A percentile compares a stretch with the other conserved stretches of the same genome.
phyloP scores from a whole-genome alignment of 768 basidiomycete genomes.

The Lyophyllum decastes region DNA sequence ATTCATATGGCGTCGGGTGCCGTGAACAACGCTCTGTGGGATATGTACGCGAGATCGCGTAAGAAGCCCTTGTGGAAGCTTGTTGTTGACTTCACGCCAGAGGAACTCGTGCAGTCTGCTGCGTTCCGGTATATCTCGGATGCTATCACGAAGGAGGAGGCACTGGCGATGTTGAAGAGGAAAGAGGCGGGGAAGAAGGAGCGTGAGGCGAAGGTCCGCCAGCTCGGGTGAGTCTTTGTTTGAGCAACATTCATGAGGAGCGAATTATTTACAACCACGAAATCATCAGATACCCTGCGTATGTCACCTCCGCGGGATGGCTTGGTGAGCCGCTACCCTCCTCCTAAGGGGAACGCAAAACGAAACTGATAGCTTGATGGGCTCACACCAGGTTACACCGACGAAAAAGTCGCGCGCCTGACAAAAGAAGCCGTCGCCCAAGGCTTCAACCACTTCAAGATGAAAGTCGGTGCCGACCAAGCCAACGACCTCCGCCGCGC shows the following conservation, averaged over 20 bases:
- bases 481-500: constrained; percentile 86
- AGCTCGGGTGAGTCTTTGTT: constrained; percentile 57
- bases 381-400: constrained; percentile 75
- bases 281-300: constrained; percentile 78
- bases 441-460: constrained; percentile 99
- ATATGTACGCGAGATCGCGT: constrained; percentile 80
- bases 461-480: constrained; percentile 91
- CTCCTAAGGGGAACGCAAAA: no score
- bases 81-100: constrained; percentile 87
- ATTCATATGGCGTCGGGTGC: constrained; percentile 89
- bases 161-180: constrained; percentile 76
- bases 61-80: constrained; percentile 94
- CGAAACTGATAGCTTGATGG: no score
- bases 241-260: neutral
- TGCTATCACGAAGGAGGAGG: constrained; percentile 89
- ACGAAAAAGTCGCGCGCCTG: constrained; percentile 87
- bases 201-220: constrained; percentile 72
- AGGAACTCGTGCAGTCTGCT: constrained; percentile 74
- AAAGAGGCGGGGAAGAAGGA: constrained; percentile 77
- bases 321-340: constrained; percentile 49
- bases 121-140: constrained; percentile 93
- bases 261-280: neutral
- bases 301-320: constrained; percentile 94
- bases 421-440: constrained; percentile 82
- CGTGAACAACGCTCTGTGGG: constrained; percentile 94